A percentile compares a stretch with the other conserved stretches of the same genome.
These are phyloP conservation scores for Arthromyces matolae DNA, from an alignment of 768 basidiomycete species.

Conservation along the genomic window DNA sequence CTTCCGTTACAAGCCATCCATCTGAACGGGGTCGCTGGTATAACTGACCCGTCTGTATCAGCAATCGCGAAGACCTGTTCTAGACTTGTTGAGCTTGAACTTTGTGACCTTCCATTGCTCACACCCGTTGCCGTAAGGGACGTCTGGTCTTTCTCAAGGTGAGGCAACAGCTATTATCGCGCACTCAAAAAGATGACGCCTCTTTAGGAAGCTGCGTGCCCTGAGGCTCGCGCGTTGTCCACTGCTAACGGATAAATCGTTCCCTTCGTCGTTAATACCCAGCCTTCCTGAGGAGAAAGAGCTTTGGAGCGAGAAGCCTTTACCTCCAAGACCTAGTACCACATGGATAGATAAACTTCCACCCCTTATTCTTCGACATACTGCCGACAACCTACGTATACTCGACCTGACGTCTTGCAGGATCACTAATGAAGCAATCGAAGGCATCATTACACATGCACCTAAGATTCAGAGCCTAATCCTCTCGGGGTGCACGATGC, in stretches of 20 bases:
- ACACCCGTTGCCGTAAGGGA: constrained; percentile 70
- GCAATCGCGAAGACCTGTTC: constrained; percentile 73
- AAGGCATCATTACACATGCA: constrained; percentile 71
- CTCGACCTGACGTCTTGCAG: constrained; percentile 76
- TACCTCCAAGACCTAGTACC: constrained; percentile 51
- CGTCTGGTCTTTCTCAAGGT: constrained; percentile 75
- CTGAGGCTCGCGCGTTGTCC: constrained; percentile 77
- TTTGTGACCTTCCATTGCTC: constrained; percentile 64
- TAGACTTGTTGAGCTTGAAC: constrained; percentile 76
- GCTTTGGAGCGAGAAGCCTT: constrained; percentile 41
- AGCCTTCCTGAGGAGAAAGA: constrained; percentile 17
- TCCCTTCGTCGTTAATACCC: constrained; percentile 50
- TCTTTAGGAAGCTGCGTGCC: constrained; percentile 60
- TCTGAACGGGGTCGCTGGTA: constrained; percentile 61
- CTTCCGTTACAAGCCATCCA: constrained; percentile 72
- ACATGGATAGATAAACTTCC: constrained; percentile 63
- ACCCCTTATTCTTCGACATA: constrained; percentile 58
- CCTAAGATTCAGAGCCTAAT: constrained; percentile 73
- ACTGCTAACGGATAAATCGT: constrained; percentile 73
- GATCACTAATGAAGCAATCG: constrained; percentile 75
- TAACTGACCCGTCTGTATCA: constrained; percentile 60
- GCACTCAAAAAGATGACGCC: constrained; percentile 7
- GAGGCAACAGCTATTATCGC: constrained; percentile 21
- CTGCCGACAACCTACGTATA: constrained; percentile 69
- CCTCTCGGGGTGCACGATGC: constrained; percentile 68